These are phyloP conservation scores for Boletus pseudopeckii DNA, from an alignment of 768 basidiomycete genomes.

Conservation along the genomic window DNA sequence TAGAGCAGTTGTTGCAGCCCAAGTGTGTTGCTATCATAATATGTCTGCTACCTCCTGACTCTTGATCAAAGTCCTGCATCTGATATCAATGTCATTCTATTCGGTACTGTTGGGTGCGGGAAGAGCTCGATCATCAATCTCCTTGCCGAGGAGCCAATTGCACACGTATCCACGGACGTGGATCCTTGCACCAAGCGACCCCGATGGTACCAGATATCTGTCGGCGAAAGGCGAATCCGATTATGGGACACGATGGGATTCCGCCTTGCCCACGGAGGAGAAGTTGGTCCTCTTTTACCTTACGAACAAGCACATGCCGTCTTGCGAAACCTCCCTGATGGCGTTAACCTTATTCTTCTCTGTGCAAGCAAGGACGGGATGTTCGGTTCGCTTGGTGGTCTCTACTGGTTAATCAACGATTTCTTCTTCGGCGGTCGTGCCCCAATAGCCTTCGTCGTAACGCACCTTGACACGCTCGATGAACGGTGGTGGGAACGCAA, in stretches of 20 bases:
- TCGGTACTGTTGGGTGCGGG: constrained; percentile 16
- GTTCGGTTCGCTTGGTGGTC: constrained; percentile 18
- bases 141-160: constrained; percentile 15
- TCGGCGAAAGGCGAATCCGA: constrained; percentile 2
- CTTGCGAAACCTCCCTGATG: constrained; percentile 22
- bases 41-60: neutral
- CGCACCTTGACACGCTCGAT: constrained; percentile 28
- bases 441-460: constrained; percentile 34
- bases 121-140: constrained; percentile 23
- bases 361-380: constrained; percentile 32
- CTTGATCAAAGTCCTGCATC: neutral
- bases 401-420: constrained; percentile 32
- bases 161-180: constrained; percentile 22
- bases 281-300: neutral
- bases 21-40: neutral
- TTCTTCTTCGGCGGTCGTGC: constrained; percentile 33
- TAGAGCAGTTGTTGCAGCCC: neutral
- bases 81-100: constrained; percentile 11
- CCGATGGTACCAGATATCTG: neutral
- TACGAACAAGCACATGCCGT: constrained; percentile 23
- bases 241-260: constrained; percentile 29
- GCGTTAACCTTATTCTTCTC: constrained; percentile 36
- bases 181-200: constrained; percentile 31
- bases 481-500: constrained; percentile 36
- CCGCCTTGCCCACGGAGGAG: constrained; percentile 1